Base-by-base conservation (phyloP, 805 yeast species). In the Yamadazyma scolyti region DNA sequence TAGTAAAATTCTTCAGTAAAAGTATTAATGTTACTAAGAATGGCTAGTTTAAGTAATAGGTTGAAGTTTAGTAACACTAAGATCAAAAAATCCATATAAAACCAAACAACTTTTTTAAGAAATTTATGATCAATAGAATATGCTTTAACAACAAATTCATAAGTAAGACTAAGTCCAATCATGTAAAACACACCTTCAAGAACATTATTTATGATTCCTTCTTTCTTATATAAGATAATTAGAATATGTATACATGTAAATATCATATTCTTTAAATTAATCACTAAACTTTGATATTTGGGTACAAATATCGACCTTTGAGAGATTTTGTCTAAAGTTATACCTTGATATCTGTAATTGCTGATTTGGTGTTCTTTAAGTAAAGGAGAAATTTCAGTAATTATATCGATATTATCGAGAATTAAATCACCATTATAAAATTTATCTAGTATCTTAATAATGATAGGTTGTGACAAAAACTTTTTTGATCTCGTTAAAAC, bases 401-500 rank as follows among this genome's bases (percentile, higher is more conserved):
- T 32, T 9, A 20, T 22, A 23, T 27, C 17, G 9, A 27, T 13
- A 14, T 37, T 37, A 20, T 34, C 35, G 46, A 57, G 24, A 30
- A 58, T 67, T 16, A 75, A 54, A 18, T 71, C 71, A 0, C 80
- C 80, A 35, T 66, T 65, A 62, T 77, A 74, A 20, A 75, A 62
- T 28, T 70, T 65, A 29, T 68, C 66, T 22, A 74, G 43, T 5
- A 71, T 64, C 18, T 66, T 61, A 4, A 65, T 60, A 2, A 74
- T 62, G 4, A 70, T 61, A 1, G 79, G 79, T 45, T 73, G 77
- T 3, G 76, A 65, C 27, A 75, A 50, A 37, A 75, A 65, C 40
- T 57, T 56, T 42, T 74, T 75, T 2, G 79, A 70, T 34, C 69
- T 70, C n/a, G 75, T 62, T 23, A 71, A 59, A 28, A 74, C 67